Percentiles rank a stretch among this genome's conserved stretches.
Conservation (phyloP, 768 basidiomycete species). For the Lactarius sanguifluus region DNA sequence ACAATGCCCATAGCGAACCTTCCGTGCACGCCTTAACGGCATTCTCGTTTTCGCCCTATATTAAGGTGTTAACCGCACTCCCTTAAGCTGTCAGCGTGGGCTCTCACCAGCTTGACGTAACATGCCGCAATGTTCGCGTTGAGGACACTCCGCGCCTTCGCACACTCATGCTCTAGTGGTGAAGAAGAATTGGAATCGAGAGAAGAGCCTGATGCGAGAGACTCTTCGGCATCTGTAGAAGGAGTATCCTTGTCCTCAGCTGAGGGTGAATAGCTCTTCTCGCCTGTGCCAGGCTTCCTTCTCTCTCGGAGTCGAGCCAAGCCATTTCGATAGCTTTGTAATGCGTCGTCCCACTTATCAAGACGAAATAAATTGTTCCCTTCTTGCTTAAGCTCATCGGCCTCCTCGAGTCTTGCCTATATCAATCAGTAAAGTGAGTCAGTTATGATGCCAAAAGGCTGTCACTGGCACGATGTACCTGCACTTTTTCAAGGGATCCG, state of each 20-base stretch:
- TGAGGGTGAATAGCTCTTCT: slow-evolving; percentile 27
- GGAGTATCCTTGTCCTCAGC: slow-evolving; percentile 31
- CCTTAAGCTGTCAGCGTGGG: background rate
- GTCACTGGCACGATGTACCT: slow-evolving; percentile 2
- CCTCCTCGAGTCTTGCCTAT: slow-evolving; percentile 49
- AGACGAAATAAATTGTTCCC: slow-evolving; percentile 76
- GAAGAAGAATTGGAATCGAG: slow-evolving; percentile 30
- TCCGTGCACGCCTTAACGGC: slow-evolving; percentile 31
- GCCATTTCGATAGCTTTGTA: slow-evolving; percentile 66
- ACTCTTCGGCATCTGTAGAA: slow-evolving; percentile 19
- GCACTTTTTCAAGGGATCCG: slow-evolving; percentile 1
- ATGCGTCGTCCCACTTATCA: slow-evolving; percentile 65
- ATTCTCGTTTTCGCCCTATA: slow-evolving; percentile 25
- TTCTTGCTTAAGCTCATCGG: slow-evolving; percentile 64
- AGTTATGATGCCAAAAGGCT: background rate
- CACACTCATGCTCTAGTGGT: slow-evolving; percentile 46
- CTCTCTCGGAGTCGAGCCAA: slow-evolving; percentile 64
- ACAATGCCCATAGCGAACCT: slow-evolving; percentile 19
- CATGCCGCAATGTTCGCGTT: slow-evolving; percentile 91
- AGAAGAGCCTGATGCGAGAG: slow-evolving; percentile 28
- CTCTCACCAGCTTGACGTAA: slow-evolving; percentile 69
- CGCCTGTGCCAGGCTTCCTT: slow-evolving; percentile 30
- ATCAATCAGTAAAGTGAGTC: slow-evolving; percentile 1
- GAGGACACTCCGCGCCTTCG: slow-evolving; percentile 66
- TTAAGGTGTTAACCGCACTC: background rate